Base-by-base conservation (phyloP, 495 filamentous ascomycete species). In the Penicillium paxilli region DNA sequence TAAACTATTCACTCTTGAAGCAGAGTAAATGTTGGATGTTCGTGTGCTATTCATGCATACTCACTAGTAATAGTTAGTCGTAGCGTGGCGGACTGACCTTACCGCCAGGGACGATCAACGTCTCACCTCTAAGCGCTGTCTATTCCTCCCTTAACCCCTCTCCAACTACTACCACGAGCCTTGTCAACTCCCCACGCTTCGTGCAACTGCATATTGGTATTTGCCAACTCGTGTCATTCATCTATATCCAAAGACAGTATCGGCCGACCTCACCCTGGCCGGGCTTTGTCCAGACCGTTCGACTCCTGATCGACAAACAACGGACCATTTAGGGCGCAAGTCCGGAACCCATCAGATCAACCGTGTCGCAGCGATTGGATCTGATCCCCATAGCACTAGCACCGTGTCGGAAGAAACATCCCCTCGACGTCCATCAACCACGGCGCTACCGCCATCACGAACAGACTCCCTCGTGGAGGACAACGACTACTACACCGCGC, bases 341-440 rank as follows among this genome's bases (percentile, higher is more conserved):
- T 60, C 60, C 63, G 52, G 57, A 62, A 54, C 49, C 50, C 54
- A 53, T 66, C 58, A 62, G 60, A 64, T 60, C 60, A 59, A 61
- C 60, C 63, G 60, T 57, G 40, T 58, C 25, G 19, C 51, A 32
- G 55, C 49, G 50, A 54, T 55, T 54, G 54, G 25, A 49, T 54
- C 57, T 57, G 53, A 59, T 46, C 53, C 47, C 35, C 33, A 49
- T 63, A 42, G 44, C 50, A 44, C 52, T 58, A 64, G 54, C 85
- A 87, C 78, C 76, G 87, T 91, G 89, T 90, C 87, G 78, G 77
- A 78, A 65, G 75, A 77, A 80, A 79, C 74, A 71, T 75, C 83
- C 68, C 69, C 79, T 67, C 78, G 74, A 73, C 85, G 82, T 77
- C 82, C 83, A 83, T 80, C 84, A 70, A 68, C 55, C 72, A 78